phyloP scores from a whole-genome alignment of 2,329 filamentous ascomycete genomes.

The Fusarium sambucinum region DNA sequence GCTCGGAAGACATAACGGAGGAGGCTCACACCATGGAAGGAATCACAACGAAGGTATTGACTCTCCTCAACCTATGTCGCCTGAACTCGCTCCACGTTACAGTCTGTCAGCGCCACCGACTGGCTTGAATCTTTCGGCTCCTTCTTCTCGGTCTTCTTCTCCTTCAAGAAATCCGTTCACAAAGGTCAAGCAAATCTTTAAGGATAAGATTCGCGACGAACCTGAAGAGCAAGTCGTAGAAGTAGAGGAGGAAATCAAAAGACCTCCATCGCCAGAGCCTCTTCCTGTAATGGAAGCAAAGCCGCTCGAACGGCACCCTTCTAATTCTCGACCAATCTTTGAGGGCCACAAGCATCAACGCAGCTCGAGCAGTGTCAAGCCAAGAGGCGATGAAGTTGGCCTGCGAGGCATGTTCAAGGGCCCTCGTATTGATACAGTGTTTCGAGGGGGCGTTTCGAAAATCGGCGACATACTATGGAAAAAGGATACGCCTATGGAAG shows the following conservation, averaged over 20 bases:
- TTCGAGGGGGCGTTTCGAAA: constrained; percentile 70
- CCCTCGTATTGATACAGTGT: constrained; percentile 77
- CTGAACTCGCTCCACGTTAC: constrained; percentile 61
- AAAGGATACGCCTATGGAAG: constrained; percentile 58
- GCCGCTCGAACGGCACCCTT: constrained; percentile 48
- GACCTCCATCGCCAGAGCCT: constrained; percentile 47
- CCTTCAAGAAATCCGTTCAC: constrained; percentile 70
- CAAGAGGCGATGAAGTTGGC: constrained; percentile 53
- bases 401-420: constrained; percentile 81
- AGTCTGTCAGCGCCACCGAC: constrained; percentile 69
- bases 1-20: constrained; percentile 59
- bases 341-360: constrained; percentile 63
- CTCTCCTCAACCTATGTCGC: constrained; percentile 64
- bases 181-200: constrained; percentile 68
- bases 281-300: constrained; percentile 49
- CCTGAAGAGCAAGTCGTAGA: constrained; percentile 50
- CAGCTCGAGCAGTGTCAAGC: constrained; percentile 63
- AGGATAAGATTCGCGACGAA: constrained; percentile 64
- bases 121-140: constrained; percentile 72
- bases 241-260: constrained; percentile 51
- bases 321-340: constrained; percentile 54
- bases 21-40: constrained; percentile 58
- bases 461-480: constrained; percentile 69
- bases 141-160: constrained; percentile 72
- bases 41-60: constrained; percentile 59